These are phyloP conservation scores for Vigna hirtella DNA, from an alignment of 306 rosid species.

Conservation along the genomic window DNA sequence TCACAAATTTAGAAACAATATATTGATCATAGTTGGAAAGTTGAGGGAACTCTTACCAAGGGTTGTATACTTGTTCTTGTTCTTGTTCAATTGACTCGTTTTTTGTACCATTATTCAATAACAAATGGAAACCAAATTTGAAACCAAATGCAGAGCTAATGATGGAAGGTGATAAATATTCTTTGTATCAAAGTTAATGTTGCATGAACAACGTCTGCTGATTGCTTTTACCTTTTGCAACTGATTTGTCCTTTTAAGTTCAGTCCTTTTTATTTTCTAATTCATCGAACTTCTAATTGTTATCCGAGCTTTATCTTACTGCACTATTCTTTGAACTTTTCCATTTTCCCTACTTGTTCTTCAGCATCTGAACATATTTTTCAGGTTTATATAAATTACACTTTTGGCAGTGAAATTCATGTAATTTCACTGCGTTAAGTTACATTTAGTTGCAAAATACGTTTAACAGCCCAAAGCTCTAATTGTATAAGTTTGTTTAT, in stretches of 20 bases:
- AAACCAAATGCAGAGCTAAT: background rate
- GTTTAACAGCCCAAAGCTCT: too few relatives aligned
- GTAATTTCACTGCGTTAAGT: too few relatives aligned
- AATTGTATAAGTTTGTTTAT: too few relatives aligned
- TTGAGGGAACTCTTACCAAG: background rate
- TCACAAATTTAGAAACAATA: background rate
- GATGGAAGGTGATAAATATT: background rate
- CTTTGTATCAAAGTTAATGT: background rate
- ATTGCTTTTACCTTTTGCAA: background rate
- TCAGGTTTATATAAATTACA: too few relatives aligned
- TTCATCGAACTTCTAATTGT: background rate
- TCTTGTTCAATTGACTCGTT: background rate
- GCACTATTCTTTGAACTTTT: background rate
- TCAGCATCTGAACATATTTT: too few relatives aligned
- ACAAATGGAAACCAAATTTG: slow-evolving; percentile 6
- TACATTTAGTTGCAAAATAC: too few relatives aligned
- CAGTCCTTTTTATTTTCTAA: background rate
- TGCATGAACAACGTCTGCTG: background rate
- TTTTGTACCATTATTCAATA: background rate
- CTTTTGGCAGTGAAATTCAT: too few relatives aligned
- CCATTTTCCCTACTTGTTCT: too few relatives aligned
- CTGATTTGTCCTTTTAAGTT: background rate
- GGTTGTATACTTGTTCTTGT: background rate
- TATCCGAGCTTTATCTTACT: background rate
- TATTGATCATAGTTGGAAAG: background rate